A percentile compares a stretch with the other conserved stretches of the same genome.
Conservation (phyloP, 805 yeast genomes). For the Wickerhamomyces alni region DNA sequence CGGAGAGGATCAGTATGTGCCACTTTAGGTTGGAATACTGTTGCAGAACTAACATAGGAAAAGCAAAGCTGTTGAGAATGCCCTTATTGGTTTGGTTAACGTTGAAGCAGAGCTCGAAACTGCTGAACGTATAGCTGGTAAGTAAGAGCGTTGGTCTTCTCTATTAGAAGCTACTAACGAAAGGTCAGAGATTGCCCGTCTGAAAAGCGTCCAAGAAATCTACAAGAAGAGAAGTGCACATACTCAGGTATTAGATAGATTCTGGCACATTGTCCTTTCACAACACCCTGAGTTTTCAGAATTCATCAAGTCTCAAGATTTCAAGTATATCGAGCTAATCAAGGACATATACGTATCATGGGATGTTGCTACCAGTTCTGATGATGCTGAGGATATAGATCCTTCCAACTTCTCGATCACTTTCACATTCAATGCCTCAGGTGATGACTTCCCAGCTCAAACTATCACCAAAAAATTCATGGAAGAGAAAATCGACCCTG, state of each 20-base stretch:
- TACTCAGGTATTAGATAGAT: slow-evolving; percentile 55
- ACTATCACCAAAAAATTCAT: slow-evolving; percentile 54
- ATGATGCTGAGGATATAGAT: slow-evolving; percentile 28
- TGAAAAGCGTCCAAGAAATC: slow-evolving; percentile 48
- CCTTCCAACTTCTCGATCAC: slow-evolving; percentile 56
- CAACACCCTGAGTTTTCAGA: slow-evolving; percentile 84
- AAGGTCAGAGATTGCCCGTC: slow-evolving; percentile 37
- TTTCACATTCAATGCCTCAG: slow-evolving; percentile 45
- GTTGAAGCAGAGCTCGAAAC: slow-evolving; percentile 53
- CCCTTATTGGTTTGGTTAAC: slow-evolving; percentile 44
- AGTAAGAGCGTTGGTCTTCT: too few relatives aligned
- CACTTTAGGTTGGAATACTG: too few relatives aligned
- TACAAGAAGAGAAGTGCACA: slow-evolving; percentile 50
- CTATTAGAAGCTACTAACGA: slow-evolving; percentile 6
- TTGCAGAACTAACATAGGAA: slow-evolving; percentile 1
- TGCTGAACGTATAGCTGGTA: slow-evolving; percentile 53
- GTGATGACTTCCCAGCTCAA: slow-evolving; percentile 48
- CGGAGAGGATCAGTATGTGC: too few relatives aligned
- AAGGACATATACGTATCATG: slow-evolving; percentile 57
- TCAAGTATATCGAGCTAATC: slow-evolving; percentile 64
- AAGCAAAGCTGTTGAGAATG: slow-evolving; percentile 26
- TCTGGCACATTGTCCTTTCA: slow-evolving; percentile 85
- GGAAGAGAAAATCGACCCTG: slow-evolving; percentile 25
- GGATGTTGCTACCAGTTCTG: slow-evolving; percentile 25
- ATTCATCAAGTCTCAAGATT: slow-evolving; percentile 69